A percentile compares a stretch with the other conserved stretches of the same genome.
Conservation (phyloP, 169 alveolate species). For the Cryptosporidium tyzzeri region DNA sequence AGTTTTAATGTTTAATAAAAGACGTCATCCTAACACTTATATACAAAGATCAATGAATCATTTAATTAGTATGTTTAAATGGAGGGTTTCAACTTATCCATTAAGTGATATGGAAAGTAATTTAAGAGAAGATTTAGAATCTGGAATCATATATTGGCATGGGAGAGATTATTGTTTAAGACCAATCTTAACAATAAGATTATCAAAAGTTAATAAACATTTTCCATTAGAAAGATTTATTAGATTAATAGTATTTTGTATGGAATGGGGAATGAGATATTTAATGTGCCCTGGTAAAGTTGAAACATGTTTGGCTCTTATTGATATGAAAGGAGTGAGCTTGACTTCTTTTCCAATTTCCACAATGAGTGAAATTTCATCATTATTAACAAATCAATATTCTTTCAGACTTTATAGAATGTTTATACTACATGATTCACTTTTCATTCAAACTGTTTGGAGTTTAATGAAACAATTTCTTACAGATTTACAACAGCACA, state of each 20-base stretch:
- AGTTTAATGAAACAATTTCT: slow-evolving; percentile 80
- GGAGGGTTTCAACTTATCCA: slow-evolving; percentile 79
- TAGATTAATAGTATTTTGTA: slow-evolving; percentile 79
- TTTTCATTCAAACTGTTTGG: slow-evolving; percentile 81
- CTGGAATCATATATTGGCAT: slow-evolving; percentile 82
- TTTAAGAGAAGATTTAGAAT: slow-evolving; percentile 65
- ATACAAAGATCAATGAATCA: slow-evolving; percentile 77
- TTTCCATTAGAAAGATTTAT: slow-evolving; percentile 76
- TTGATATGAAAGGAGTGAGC: slow-evolving; percentile 81
- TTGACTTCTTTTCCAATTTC: slow-evolving; percentile 80
- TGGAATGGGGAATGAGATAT: slow-evolving; percentile 83
- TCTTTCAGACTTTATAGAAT: slow-evolving; percentile 82
- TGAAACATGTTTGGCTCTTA: slow-evolving; percentile 80
- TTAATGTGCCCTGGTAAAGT: slow-evolving; percentile 82
- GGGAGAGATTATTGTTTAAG: slow-evolving; percentile 80
- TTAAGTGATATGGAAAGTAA: slow-evolving; percentile 76
- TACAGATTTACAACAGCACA: slow-evolving; percentile 83
- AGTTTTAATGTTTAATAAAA: slow-evolving; percentile 76
- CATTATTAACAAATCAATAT: slow-evolving; percentile 81
- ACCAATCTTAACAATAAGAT: slow-evolving; percentile 77
- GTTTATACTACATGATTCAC: slow-evolving; percentile 82
- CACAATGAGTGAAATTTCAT: slow-evolving; percentile 81
- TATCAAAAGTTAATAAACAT: slow-evolving; percentile 60
- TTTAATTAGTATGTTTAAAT: slow-evolving; percentile 76
- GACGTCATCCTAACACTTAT: slow-evolving; percentile 75